A percentile compares a stretch with the other conserved stretches of the same genome.
Conservation (phyloP, 768 basidiomycete genomes). For the Scleroderma bovista region DNA sequence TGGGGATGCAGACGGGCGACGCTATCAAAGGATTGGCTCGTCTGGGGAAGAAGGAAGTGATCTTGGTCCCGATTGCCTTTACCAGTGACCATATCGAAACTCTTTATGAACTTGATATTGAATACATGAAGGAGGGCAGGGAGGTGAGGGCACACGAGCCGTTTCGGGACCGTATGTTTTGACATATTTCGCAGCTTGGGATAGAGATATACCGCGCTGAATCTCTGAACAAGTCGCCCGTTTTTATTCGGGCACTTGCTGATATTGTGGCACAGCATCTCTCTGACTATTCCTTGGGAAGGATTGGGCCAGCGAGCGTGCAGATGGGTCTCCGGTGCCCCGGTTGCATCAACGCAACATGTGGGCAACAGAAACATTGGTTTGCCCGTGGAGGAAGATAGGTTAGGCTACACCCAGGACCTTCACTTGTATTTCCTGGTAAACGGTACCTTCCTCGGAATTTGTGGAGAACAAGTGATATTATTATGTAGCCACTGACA, state of each 20-base stretch:
- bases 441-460: too few relatives aligned
- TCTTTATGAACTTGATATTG: conserved; percentile 91
- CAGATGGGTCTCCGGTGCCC: conserved; percentile 90
- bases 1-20: conserved; percentile 93
- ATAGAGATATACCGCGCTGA: conserved; percentile 86
- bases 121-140: conserved; percentile 86
- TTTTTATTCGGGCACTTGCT: conserved; percentile 91
- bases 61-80: conserved; percentile 95
- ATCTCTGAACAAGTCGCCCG: conserved; percentile 92
- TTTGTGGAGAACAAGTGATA: too few relatives aligned
- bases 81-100: conserved; percentile 99
- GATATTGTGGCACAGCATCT: conserved; percentile 85
- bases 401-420: too few relatives aligned
- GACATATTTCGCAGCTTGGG: conserved; percentile 56
- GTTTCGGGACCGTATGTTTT: conserved; percentile 1
- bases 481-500: too few relatives aligned
- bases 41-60: conserved; percentile 66
- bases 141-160: conserved; percentile 51
- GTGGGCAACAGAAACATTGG: conserved; percentile 84
- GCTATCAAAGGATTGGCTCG: conserved; percentile 84
- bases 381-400: conserved; percentile 69
- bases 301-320: conserved; percentile 56
- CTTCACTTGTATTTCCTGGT: too few relatives aligned
- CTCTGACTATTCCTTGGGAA: conserved; percentile 51
- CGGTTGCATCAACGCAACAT: conserved; percentile 86